These are phyloP conservation scores for Cladorrhinum sp. DNA, from an alignment of 2,329 filamentous ascomycete species.

Conservation along the genomic window DNA sequence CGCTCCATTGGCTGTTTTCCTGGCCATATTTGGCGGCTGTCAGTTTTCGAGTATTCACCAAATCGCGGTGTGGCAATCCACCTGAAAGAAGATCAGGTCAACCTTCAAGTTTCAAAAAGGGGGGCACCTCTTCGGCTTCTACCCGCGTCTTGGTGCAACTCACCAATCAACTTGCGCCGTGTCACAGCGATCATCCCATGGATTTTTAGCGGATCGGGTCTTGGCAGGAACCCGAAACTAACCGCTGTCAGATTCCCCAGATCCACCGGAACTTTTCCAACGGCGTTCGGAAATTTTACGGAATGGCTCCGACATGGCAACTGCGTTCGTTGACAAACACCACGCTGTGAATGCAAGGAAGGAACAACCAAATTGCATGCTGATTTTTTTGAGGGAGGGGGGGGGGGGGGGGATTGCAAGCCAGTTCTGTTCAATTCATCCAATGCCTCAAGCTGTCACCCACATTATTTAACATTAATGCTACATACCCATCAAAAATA, in stretches of 20 bases:
- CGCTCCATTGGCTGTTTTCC: conserved; percentile 19
- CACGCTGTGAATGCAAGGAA: too few species aligned
- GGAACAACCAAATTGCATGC: too few species aligned
- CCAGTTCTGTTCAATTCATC: too few species aligned
- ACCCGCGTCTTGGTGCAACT: conserved; percentile 2
- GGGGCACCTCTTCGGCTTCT: neutral
- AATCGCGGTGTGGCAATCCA: too few species aligned
- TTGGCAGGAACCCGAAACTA: neutral
- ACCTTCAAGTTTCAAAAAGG: neutral
- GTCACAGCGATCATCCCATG: neutral
- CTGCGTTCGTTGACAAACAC: too few species aligned
- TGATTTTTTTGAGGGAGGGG: too few species aligned
- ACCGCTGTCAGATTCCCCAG: neutral
- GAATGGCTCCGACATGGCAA: neutral
- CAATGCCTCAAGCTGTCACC: too few species aligned
- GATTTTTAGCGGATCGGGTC: neutral
- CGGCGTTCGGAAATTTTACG: neutral
- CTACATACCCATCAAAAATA: neutral
- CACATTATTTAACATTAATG: too few species aligned
- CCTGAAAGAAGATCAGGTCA: neutral
- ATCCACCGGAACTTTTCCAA: neutral
- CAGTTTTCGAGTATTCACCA: too few species aligned
- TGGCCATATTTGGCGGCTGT: conserved; percentile 18
- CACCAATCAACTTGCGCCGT: conserved; percentile 12
- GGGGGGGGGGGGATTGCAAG: too few species aligned